These are phyloP conservation scores for Pleurotus platypus DNA, from an alignment of 768 basidiomycete species.

Conservation along the genomic window DNA sequence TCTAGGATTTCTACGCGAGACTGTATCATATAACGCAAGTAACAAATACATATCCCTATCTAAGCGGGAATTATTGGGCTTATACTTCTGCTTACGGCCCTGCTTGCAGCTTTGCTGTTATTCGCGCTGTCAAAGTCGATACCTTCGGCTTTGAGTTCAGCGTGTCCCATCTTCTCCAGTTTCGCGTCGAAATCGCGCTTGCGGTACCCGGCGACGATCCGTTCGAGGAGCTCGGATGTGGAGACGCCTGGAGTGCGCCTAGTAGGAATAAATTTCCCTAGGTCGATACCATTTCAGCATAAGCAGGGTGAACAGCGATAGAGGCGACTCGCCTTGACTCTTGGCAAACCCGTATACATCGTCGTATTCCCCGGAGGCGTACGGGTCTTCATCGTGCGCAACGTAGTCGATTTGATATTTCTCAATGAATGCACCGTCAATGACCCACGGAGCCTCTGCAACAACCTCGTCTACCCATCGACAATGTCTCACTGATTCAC, in stretches of 20 bases:
- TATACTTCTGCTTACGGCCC: constrained; percentile 25
- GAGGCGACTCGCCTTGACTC: constrained; percentile 54
- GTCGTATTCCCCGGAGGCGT: constrained; percentile 70
- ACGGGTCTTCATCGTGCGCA: constrained; percentile 93
- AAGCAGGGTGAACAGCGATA: background rate
- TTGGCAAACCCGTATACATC: constrained; percentile 89
- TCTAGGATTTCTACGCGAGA: too few species aligned
- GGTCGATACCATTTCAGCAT: background rate
- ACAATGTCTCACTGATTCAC: constrained; percentile 93
- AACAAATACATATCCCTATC: background rate
- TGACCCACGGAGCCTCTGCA: constrained; percentile 87
- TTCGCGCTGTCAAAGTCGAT: constrained; percentile 43
- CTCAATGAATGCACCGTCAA: constrained; percentile 77
- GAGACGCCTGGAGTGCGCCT: constrained; percentile 92
- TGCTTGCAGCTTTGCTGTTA: constrained; percentile 29
- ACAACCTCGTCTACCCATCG: constrained; percentile 96
- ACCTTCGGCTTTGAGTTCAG: constrained; percentile 66
- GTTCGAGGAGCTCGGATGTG: constrained; percentile 88
- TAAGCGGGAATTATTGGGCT: constrained; percentile 14
- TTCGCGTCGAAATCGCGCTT: constrained; percentile 86
- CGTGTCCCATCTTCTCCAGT: constrained; percentile 81
- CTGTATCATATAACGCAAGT: too few species aligned
- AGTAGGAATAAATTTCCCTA: constrained; percentile 94
- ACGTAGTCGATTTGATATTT: constrained; percentile 93
- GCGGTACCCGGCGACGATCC: constrained; percentile 87